phyloP scores from a whole-genome alignment of 2,329 filamentous ascomycete genomes.

The Kalaharituber pfeilii region DNA sequence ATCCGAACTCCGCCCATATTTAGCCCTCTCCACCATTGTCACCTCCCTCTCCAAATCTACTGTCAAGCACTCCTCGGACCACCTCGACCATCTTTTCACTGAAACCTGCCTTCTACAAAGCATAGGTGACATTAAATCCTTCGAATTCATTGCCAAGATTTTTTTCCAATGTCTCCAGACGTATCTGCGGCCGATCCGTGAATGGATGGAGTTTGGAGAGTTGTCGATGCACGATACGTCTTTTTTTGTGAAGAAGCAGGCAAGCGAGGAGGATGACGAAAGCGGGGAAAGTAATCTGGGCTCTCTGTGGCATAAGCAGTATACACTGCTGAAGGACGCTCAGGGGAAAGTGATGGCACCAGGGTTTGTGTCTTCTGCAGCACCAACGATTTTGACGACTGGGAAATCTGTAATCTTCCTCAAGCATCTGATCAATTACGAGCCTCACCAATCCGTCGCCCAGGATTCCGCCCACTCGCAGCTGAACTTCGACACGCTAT shows the following conservation, averaged over 20 bases:
- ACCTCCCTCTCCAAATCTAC: constrained; percentile 8
- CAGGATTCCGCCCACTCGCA: constrained; percentile 21
- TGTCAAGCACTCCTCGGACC: constrained; percentile 25
- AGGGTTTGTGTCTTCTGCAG: constrained; percentile 52
- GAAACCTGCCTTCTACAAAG: constrained; percentile 52
- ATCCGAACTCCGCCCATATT: constrained; percentile 14
- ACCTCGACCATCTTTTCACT: constrained; percentile 62
- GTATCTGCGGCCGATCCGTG: constrained; percentile 61
- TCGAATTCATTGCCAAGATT: constrained; percentile 45
- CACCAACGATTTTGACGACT: constrained; percentile 59
- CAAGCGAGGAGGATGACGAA: constrained; percentile 7
- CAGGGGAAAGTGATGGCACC: constrained; percentile 51
- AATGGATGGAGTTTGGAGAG: constrained; percentile 71
- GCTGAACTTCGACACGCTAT: constrained; percentile 43
- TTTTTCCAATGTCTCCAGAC: constrained; percentile 70
- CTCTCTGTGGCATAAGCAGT: constrained; percentile 59
- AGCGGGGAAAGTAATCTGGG: constrained; percentile 13
- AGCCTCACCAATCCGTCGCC: constrained; percentile 25
- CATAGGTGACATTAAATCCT: constrained; percentile 44
- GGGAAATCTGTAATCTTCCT: constrained; percentile 79
- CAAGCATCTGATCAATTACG: constrained; percentile 46
- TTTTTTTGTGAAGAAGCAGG: constrained; percentile 38
- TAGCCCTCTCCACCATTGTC: constrained; percentile 18
- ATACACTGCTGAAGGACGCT: constrained; percentile 43
- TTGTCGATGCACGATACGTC: constrained; percentile 46